A percentile compares a stretch with the other conserved stretches of the same genome.
phyloP scores from a whole-genome alignment of 2,329 filamentous ascomycete genomes.

The Alternaria novae-zelandiae region DNA sequence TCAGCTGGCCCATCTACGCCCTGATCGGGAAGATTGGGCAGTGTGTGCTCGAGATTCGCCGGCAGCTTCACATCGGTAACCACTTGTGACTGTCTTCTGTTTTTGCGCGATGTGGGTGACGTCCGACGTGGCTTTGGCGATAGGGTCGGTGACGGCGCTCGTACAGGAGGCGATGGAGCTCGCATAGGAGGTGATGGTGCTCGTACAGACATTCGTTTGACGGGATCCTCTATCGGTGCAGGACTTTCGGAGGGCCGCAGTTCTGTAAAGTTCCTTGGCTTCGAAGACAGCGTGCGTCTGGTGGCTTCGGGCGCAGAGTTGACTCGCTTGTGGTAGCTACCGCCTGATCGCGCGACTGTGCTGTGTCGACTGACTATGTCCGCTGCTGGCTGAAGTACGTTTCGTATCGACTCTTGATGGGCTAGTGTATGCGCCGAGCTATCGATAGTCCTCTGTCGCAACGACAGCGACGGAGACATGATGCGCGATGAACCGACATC shows the following conservation, averaged over 20 bases:
- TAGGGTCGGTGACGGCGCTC: constrained; percentile 22
- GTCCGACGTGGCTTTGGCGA: constrained; percentile 20
- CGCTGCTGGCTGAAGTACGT: constrained; percentile 43
- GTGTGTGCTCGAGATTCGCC: constrained; percentile 29
- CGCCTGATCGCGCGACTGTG: constrained; percentile 23
- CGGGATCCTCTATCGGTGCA: constrained; percentile 3
- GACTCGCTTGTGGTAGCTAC: constrained; percentile 38
- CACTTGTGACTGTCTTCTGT: constrained; percentile 9
- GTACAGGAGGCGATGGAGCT: constrained; percentile 14
- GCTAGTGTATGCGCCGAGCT: constrained; percentile 38
- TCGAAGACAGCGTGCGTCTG: constrained; percentile 13
- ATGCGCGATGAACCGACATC: constrained; percentile 32
- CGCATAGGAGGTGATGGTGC: not conserved
- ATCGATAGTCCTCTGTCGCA: constrained; percentile 36
- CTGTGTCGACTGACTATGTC: constrained; percentile 43
- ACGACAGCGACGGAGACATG: constrained; percentile 35
- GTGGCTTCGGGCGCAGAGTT: constrained; percentile 42
- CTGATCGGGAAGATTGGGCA: constrained; percentile 24
- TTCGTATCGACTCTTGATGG: constrained; percentile 41
- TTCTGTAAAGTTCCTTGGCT: constrained; percentile 27
- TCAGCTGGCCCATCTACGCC: constrained; percentile 1
- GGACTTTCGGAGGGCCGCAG: constrained; percentile 33
- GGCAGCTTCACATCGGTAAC: constrained; percentile 9
- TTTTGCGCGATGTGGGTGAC: constrained; percentile 26
- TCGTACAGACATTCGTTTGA: not conserved